Evolutionary conservation across 441 rosid genomes (phyloP).

Genomic region (Melianthus villosus): DNA sequence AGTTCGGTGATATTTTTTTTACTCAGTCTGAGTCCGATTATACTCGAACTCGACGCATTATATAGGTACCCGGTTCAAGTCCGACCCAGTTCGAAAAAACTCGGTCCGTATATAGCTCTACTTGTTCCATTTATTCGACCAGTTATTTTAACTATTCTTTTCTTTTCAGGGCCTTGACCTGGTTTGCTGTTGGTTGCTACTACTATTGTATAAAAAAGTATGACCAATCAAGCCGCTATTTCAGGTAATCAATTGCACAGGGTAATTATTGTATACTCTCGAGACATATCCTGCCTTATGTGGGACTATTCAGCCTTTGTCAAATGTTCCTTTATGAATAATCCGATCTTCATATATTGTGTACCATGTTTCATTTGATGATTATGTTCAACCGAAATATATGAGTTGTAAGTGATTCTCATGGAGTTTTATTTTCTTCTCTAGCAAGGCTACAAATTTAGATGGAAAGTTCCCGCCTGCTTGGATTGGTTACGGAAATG

Average conservation of each 20-base stretch:
- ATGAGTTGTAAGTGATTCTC: slow-evolving; percentile 5
- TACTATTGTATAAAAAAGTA: slow-evolving; percentile 81
- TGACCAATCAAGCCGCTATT: slow-evolving; percentile 70
- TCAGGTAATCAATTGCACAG: slow-evolving; percentile 63
- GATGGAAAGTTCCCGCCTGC: slow-evolving; percentile 84
- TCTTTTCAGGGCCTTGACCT: slow-evolving; percentile 67
- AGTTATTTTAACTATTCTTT: no score
- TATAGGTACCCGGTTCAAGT: no score
- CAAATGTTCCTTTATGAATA: background rate
- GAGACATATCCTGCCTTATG: slow-evolving; percentile 4
- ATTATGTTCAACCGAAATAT: background rate
- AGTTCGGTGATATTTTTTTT: no score
- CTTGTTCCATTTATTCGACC: no score
- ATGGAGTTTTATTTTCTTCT: slow-evolving; percentile 7
- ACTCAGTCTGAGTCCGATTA: no score
- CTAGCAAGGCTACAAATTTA: slow-evolving; percentile 71
- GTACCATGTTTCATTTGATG: background rate
- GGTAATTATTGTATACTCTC: background rate
- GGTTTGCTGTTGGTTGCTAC: slow-evolving; percentile 98
- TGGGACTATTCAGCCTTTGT: background rate
- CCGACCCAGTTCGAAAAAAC: no score
- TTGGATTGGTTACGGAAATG: slow-evolving; percentile 83
- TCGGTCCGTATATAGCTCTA: no score
- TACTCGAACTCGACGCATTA: no score
- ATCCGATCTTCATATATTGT: background rate